Evolutionary conservation across 2,329 filamentous ascomycete species (phyloP).

Genomic region (Aspergillus caelatus): DNA sequence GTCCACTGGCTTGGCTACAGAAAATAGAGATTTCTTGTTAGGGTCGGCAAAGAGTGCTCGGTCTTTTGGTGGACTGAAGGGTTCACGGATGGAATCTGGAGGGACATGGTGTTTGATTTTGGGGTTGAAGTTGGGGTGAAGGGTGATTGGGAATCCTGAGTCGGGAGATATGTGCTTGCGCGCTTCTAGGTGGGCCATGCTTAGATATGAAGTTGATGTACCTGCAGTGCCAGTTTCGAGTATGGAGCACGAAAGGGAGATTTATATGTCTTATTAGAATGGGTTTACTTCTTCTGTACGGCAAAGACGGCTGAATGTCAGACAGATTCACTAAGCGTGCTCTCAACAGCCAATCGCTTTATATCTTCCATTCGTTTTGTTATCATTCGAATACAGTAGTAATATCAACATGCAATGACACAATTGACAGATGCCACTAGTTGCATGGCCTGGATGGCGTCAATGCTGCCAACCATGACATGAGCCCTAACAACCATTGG

Average conservation of each 20-base stretch:
- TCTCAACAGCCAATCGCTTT: not conserved
- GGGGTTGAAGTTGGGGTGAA: constrained; percentile 53
- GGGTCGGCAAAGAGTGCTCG: constrained; percentile 41
- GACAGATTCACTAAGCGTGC: not conserved
- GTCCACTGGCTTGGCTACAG: constrained; percentile 31
- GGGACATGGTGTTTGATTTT: constrained; percentile 49
- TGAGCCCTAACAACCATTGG: not conserved
- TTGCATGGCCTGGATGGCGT: not conserved
- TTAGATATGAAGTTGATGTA: not conserved
- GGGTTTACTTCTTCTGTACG: not conserved
- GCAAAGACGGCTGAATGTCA: not conserved
- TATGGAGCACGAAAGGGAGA: not conserved
- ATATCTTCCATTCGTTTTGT: not conserved
- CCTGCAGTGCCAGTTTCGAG: not conserved
- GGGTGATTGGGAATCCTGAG: constrained; percentile 50
- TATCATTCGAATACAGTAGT: not conserved
- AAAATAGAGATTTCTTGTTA: constrained; percentile 43
- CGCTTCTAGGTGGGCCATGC: constrained; percentile 45
- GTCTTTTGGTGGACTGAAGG: constrained; percentile 30
- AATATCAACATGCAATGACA: not conserved
- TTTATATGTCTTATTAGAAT: not conserved
- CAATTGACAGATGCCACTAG: not conserved
- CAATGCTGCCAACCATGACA: not conserved
- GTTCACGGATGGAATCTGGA: constrained; percentile 40
- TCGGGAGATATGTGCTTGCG: constrained; percentile 54